These are phyloP conservation scores for Leccinum longicurvipes DNA, from an alignment of 768 basidiomycete genomes.

Conservation along the genomic window DNA sequence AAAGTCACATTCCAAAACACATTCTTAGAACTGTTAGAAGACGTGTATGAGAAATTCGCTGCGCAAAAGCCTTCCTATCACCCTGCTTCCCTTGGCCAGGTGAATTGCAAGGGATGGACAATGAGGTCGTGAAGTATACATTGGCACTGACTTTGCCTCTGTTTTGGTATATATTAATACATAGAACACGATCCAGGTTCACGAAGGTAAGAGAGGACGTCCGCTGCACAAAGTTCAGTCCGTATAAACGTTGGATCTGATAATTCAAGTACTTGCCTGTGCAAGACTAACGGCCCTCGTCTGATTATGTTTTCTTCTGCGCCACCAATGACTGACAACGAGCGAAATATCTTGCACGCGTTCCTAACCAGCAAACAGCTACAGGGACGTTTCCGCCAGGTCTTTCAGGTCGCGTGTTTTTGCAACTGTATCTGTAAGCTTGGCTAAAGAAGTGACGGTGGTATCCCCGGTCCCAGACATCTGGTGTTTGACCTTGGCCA, in stretches of 20 bases:
- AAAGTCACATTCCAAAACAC: neutral
- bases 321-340: neutral
- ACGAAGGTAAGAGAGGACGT: neutral
- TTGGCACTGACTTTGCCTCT: neutral
- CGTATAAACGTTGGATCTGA: neutral
- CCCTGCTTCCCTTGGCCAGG: neutral
- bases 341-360: neutral
- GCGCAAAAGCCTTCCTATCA: neutral
- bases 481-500: constrained; percentile 33
- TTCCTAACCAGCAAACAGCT: neutral
- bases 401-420: constrained; percentile 17
- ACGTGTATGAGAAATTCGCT: neutral
- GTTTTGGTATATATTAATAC: neutral
- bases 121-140: neutral
- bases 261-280: neutral
- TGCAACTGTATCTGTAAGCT: constrained; percentile 17
- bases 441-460: constrained; percentile 20
- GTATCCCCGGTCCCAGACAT: constrained; percentile 15
- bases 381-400: constrained; percentile 12
- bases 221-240: neutral
- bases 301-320: neutral
- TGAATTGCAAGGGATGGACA: neutral
- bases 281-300: neutral
- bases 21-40: neutral
- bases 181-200: neutral